Conservation (phyloP, 768 basidiomycete genomes). For the Podaxis sp. region DNA sequence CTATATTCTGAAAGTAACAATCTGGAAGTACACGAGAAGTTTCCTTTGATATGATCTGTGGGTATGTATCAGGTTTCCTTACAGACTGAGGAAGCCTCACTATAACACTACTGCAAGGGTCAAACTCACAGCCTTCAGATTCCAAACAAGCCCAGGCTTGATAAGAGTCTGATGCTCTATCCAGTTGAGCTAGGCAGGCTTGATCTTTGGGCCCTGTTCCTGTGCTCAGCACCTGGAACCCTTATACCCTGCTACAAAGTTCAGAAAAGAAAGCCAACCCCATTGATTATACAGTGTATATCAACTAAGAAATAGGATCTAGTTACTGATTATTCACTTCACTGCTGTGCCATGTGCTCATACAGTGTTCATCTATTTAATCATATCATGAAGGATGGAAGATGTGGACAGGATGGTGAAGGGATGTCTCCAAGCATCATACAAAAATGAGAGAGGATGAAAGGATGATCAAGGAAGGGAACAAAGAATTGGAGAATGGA, state of each 20-base stretch:
- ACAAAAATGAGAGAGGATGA: not conserved
- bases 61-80: too few relatives aligned
- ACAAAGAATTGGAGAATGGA: not conserved
- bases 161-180: constrained; percentile 59
- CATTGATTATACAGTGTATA: not conserved
- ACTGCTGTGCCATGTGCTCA: not conserved
- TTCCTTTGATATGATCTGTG: too few relatives aligned
- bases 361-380: not conserved
- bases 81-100: too few relatives aligned
- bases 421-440: not conserved
- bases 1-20: too few relatives aligned
- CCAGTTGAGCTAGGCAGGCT: constrained; percentile 66
- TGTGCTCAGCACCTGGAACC: not conserved
- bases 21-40: too few relatives aligned
- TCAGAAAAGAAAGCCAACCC: not conserved
- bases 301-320: not conserved
- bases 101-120: constrained; percentile 84
- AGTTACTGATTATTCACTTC: not conserved
- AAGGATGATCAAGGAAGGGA: not conserved
- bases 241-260: not conserved
- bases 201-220: too few relatives aligned
- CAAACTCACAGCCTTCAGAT: constrained; percentile 70
- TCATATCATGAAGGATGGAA: not conserved
- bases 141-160: not conserved
- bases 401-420: not conserved